A percentile compares a stretch with the other conserved stretches of the same genome.
Conservation (phyloP, 139 green algal genomes). For the Nannochloris sp. region DNA sequence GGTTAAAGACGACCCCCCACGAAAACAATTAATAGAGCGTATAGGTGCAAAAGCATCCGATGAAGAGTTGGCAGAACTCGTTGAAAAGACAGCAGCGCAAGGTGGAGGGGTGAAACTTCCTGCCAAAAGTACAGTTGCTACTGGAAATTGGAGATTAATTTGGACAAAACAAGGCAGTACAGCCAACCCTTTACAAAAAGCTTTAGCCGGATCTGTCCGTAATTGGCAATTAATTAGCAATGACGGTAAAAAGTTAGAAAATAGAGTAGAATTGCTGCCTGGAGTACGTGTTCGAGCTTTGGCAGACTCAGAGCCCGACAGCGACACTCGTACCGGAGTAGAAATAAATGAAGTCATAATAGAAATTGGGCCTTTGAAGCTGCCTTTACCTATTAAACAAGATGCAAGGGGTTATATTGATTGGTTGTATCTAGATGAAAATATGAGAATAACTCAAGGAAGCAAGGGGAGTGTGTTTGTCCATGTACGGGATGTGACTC, state of each 20-base stretch:
- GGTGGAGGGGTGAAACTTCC: conserved; percentile 12
- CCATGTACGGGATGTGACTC: conserved; percentile 14
- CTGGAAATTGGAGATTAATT: conserved; percentile 58
- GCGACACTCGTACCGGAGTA: conserved; percentile 37
- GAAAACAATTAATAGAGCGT: conserved; percentile 40
- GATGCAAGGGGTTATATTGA: conserved; percentile 59
- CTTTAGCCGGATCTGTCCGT: conserved; percentile 7
- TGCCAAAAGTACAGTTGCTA: conserved; percentile 25
- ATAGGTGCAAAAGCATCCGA: conserved; percentile 17
- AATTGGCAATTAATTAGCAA: conserved; percentile 62
- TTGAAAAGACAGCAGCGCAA: conserved; percentile 18
- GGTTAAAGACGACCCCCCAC: conserved; percentile 36
- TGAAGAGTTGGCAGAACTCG: conserved; percentile 19
- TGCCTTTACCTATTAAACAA: conserved; percentile 22
- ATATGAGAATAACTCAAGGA: conserved; percentile 55
- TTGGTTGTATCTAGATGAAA: conserved; percentile 71
- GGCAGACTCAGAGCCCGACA: conserved; percentile 30
- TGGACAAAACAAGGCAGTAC: conserved; percentile 58
- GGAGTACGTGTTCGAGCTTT: conserved; percentile 38
- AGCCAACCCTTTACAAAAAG: conserved; percentile 60
- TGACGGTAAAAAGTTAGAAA: conserved; percentile 38
- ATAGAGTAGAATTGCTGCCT: conserved; percentile 52
- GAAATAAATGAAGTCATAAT: conserved; percentile 35
- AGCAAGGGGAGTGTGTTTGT: conserved; percentile 51
- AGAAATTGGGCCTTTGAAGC: conserved; percentile 31